phyloP scores from a whole-genome alignment of 495 filamentous ascomycete species.

The Neurospora sp. region DNA sequence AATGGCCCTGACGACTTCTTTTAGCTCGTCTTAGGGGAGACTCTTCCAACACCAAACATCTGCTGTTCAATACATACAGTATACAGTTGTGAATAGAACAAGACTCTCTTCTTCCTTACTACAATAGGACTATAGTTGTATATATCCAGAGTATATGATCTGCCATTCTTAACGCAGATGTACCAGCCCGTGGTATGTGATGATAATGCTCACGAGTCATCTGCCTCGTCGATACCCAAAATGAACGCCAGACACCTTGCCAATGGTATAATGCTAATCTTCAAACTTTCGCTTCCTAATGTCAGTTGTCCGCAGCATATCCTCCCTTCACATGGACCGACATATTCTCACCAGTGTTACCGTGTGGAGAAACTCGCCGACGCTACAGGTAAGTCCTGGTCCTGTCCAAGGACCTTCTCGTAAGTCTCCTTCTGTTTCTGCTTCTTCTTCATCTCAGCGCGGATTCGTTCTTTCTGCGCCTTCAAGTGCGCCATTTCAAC shows the following conservation, averaged over 20 bases:
- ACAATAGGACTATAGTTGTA: not conserved
- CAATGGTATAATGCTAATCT: slow-evolving; percentile 15
- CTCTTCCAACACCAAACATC: not conserved
- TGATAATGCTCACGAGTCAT: not conserved
- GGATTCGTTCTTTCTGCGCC: slow-evolving; percentile 13
- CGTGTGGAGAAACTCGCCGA: not conserved
- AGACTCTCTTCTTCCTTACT: not conserved
- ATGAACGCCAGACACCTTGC: slow-evolving; percentile 13
- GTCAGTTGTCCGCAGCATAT: not conserved
- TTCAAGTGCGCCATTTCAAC: slow-evolving; percentile 13
- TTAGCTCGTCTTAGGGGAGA: not conserved
- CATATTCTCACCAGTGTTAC: not conserved
- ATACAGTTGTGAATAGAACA: not conserved
- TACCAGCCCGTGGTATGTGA: not conserved
- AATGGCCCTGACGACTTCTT: not conserved
- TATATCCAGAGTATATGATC: not conserved
- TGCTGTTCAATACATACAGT: not conserved
- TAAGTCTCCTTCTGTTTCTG: not conserved
- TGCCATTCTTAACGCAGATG: not conserved
- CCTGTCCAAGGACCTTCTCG: slow-evolving; percentile 1
- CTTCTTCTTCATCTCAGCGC: slow-evolving; percentile 1
- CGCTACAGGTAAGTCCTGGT: slow-evolving; percentile 5
- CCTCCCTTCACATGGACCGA: not conserved
- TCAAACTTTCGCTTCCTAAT: not conserved
- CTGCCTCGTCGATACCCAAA: not conserved